Percentiles rank a stretch among this genome's conserved stretches.
Evolutionary conservation across 305 asterid genomes (phyloP).

Genomic region (Fraxinus albicans): DNA sequence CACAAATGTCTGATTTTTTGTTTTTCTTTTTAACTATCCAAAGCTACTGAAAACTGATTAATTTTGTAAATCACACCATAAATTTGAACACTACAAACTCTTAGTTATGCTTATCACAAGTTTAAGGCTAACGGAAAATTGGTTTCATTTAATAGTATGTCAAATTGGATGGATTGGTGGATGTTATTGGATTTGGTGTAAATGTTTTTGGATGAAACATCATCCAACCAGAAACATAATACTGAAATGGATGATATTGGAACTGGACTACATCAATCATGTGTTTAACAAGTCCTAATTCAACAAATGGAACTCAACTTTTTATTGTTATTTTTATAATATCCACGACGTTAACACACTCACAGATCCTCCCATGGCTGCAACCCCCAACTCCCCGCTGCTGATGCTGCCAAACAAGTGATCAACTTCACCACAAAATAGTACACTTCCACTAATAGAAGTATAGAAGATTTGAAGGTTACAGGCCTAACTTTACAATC

Average conservation of each 20-base stretch:
- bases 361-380: not conserved
- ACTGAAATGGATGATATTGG: not conserved
- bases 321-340: not conserved
- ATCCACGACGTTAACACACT: not conserved
- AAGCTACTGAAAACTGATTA: slow-evolving; percentile 10
- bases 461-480: not conserved
- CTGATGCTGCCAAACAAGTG: not conserved
- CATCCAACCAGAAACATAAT: not conserved
- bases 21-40: not conserved
- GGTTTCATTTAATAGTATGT: not conserved
- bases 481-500: not conserved
- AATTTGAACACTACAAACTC: slow-evolving; percentile 5
- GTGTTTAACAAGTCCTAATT: not conserved
- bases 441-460: not conserved
- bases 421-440: not conserved
- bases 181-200: not conserved
- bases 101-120: not conserved
- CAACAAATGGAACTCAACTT: not conserved
- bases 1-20: not conserved
- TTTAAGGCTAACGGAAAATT: not conserved
- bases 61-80: not conserved
- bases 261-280: not conserved
- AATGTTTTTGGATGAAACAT: not conserved
- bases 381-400: not conserved
- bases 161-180: not conserved